Base-by-base conservation (phyloP, 2,329 filamentous ascomycete species). In the Tolypocladium amazonense region DNA sequence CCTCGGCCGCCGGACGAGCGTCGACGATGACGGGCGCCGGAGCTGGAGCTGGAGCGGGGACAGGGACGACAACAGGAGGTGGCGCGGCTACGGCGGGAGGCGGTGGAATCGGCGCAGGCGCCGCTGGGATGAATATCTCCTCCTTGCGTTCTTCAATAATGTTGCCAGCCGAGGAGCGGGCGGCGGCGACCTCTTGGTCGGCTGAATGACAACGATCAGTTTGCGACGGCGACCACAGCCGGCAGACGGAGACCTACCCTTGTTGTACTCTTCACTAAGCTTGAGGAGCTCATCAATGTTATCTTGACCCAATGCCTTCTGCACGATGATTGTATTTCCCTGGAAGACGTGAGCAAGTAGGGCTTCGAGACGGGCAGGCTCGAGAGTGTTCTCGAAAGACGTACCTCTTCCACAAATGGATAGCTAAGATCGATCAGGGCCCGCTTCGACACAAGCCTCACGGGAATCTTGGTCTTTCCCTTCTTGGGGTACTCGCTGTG, bases 281-380 rank as follows among this genome's bases (percentile, higher is more conserved):
- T 85, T 88, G 67, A 97, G 88, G 53, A 97, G 81, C 68, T 95
- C 89, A 66, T 97, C 92, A 63, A 97, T 97, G 67, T 96, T 91
- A 23, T 93, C 86, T 67, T 95, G 92, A 20, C 90, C 89, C 6
- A 97, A 81, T 12, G 93, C 92, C 69, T 90, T 88, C 66, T 89
- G 85, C 39, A 97, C 86, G 58, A 96, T 83, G 66, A 94, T 85
- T 27, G 88, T 88, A 65, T 88, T 87, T 45, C 88, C 90, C 89
- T 94, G 6, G 3, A 30, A 0, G 8, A 58, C 1, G 57, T 70
- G 60, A 67, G 65, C 30, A n/a, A 38, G 14, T 8, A 11, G 8
- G n/a, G 2, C 4, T n/a, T 6, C 1, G 18, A 43, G 11, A 2
- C 12, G 0, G 3, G 1, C 18, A 18, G 12, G 25, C 11, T 15